Evolutionary conservation across 371 early-diverging fungal genomes (phyloP).

Genomic region (Mortierella sp.): DNA sequence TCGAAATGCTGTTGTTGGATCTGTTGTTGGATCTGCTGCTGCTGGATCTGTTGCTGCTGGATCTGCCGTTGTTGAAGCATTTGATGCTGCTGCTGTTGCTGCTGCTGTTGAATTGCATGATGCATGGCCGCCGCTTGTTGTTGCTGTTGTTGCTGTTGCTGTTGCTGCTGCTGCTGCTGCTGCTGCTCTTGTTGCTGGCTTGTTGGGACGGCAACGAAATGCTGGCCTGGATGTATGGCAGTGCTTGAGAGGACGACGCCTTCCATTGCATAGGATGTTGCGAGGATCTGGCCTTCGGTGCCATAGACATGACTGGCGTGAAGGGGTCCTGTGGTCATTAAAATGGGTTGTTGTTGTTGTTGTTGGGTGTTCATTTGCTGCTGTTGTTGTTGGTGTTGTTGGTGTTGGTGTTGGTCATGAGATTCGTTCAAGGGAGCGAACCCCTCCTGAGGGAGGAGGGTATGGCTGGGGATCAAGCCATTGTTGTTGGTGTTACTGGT

Average conservation of each 20-base stretch:
- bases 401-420: constrained; percentile 40
- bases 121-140: constrained; percentile 12
- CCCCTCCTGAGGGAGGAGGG: constrained; percentile 23
- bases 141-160: constrained; percentile 34
- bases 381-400: constrained; percentile 31
- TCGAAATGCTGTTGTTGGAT: constrained; percentile 25
- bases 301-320: constrained; percentile 35
- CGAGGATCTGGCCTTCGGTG: constrained; percentile 28
- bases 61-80: constrained; percentile 5
- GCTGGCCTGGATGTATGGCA: constrained; percentile 43
- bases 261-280: constrained; percentile 48
- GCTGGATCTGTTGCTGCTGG: constrained; percentile 18
- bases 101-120: constrained; percentile 34
- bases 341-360: constrained; percentile 29
- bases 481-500: neutral
- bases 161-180: constrained; percentile 48
- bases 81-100: constrained; percentile 39
- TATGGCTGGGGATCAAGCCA: constrained; percentile 14
- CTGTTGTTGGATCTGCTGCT: constrained; percentile 29
- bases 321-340: constrained; percentile 32
- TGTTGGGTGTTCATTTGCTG: constrained; percentile 32
- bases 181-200: constrained; percentile 49
- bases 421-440: constrained; percentile 31
- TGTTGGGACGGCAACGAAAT: constrained; percentile 50
- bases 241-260: constrained; percentile 49